Evolutionary conservation across 2,329 filamentous ascomycete genomes (phyloP).

Genomic region (Xylaria sp.): DNA sequence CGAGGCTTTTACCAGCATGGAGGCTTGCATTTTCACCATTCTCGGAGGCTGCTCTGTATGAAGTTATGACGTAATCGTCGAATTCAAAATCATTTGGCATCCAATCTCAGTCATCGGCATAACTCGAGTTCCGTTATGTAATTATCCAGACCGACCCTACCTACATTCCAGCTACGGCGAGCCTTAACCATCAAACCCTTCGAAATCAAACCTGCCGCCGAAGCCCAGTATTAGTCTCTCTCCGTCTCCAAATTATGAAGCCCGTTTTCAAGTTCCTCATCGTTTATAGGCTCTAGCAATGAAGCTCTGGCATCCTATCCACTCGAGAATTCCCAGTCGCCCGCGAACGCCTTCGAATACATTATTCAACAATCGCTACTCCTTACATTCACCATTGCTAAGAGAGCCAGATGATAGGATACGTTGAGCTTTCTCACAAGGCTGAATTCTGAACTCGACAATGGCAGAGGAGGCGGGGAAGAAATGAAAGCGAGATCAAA

Average conservation of each 20-base stretch:
- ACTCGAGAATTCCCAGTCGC: no score
- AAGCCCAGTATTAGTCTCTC: not conserved
- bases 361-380: not conserved
- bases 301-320: not conserved
- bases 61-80: slow-evolving; percentile 16
- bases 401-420: slow-evolving; percentile 60
- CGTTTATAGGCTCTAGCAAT: not conserved
- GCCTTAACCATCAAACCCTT: not conserved
- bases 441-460: not conserved
- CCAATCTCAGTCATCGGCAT: not conserved
- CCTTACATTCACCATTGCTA: no score
- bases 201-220: not conserved
- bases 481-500: not conserved
- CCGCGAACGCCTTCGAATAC: not conserved
- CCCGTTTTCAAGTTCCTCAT: not conserved
- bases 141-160: not conserved
- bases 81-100: not conserved
- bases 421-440: slow-evolving; percentile 7
- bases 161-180: not conserved
- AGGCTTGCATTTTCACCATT: not conserved
- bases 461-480: not conserved
- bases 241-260: not conserved
- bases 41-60: not conserved
- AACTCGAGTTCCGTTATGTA: not conserved
- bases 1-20: not conserved